Conservation (phyloP, 768 basidiomycete genomes). For the Boletus pseudo-olivaceus region DNA sequence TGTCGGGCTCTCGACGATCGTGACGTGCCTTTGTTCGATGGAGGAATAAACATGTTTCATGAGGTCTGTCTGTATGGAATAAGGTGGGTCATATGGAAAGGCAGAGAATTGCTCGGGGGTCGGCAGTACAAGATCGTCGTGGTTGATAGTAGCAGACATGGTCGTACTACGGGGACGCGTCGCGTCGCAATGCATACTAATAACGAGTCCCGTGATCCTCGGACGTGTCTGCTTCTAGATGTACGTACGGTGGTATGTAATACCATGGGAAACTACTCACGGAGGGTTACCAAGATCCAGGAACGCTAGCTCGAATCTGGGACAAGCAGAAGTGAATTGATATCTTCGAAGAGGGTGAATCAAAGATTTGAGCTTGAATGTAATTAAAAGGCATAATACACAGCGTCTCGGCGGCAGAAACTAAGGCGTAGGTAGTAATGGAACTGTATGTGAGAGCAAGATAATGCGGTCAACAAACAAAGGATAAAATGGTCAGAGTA, state of each 20-base stretch:
- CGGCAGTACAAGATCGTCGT: slow-evolving; percentile 37
- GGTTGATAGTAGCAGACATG: slow-evolving; percentile 5
- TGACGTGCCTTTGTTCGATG: slow-evolving; percentile 70
- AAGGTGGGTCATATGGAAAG: slow-evolving; percentile 84
- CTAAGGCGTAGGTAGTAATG: slow-evolving; percentile 21
- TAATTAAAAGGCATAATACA: slow-evolving; percentile 24
- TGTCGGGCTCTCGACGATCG: slow-evolving; percentile 86
- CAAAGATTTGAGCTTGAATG: slow-evolving; percentile 16
- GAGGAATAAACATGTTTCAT: slow-evolving; percentile 85
- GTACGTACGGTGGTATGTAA: neutral
- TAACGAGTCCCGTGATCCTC: slow-evolving; percentile 10
- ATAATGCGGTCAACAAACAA: slow-evolving; percentile 16
- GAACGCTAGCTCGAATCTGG: slow-evolving; percentile 3
- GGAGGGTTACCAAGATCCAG: slow-evolving; percentile 8
- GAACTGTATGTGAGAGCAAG: slow-evolving; percentile 16
- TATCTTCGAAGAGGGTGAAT: slow-evolving; percentile 7
- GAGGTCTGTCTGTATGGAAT: slow-evolving; percentile 78
- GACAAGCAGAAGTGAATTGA: slow-evolving; percentile 4
- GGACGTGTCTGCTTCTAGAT: neutral
- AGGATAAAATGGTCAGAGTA: slow-evolving; percentile 20
- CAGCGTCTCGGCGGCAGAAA: slow-evolving; percentile 18
- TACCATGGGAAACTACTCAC: neutral
- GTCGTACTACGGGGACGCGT: slow-evolving; percentile 5
- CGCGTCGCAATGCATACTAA: slow-evolving; percentile 1
- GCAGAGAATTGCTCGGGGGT: slow-evolving; percentile 68